Evolutionary conservation across 1,284 basidiomycete genomes (phyloP), one percentile per base, ranked within the genome.

Genomic region (Tylopilus sp.): DNA sequence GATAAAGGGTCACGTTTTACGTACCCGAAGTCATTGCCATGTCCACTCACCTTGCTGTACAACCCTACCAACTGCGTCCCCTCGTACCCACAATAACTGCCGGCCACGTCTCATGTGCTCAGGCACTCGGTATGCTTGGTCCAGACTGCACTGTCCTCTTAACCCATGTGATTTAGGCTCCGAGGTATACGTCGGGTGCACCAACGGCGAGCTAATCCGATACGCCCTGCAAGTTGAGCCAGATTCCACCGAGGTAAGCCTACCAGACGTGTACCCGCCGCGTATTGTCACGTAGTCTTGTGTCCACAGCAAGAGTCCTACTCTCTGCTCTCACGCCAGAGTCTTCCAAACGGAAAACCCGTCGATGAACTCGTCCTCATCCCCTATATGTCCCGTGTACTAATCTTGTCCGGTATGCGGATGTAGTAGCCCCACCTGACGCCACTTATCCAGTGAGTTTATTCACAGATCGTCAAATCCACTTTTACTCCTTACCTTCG

Each of bases 361-460:
- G 74, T 94, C 25, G 86, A 88, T 45, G 84, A 88, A 57, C 88
- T 95, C 52, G 77, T 86, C 11, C 71, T 94, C 12, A 67, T 89
- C 18, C 89, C 90, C 0, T 84, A 82, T 59, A 79, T 93, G 13
- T 79, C 78, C 13, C 79, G 83, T 33, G 78, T 78, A 1, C 71
- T 93, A 28, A 76, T 93, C 13, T 72, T 88, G 36, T 87, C 84
- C 34, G 87, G 89, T 88, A 65, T 40, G 54, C 49, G 15, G 26
- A 37, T 19, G 9, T 18, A 23, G 12, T 35, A 40, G 21, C 43
- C 23, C 33, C 34, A 34, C 30, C 41, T 19, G 13, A 28, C 38
- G 1, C 19, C 28, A 31, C 52, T 53, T 40, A 43, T 38, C 6
- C 43, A 43, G 40, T n/a, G n/a, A n/a, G n/a, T 18, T 26, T 11